Conservation (phyloP, 768 basidiomycete genomes). For the Kockovaella imperatae region DNA sequence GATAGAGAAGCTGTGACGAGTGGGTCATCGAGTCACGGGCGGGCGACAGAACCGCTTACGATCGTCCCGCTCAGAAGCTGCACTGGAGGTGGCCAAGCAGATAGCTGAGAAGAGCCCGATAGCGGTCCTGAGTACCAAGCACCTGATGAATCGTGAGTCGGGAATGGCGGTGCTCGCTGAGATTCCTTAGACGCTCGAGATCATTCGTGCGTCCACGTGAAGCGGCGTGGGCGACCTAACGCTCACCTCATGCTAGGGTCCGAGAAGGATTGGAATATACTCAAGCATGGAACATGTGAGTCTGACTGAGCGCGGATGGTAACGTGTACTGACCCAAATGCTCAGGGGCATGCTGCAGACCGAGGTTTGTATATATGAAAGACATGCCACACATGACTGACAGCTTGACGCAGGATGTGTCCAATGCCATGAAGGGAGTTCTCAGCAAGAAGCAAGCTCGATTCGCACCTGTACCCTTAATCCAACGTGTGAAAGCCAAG, state of each 20-base stretch:
- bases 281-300: constrained; percentile 52
- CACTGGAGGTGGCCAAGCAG: constrained; percentile 57
- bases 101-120: constrained; percentile 73
- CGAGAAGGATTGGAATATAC: constrained; percentile 55
- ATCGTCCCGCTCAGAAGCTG: constrained; percentile 45
- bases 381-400: background rate
- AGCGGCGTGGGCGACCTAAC: background rate
- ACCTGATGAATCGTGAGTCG: constrained; percentile 54
- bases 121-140: constrained; percentile 69
- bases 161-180: background rate
- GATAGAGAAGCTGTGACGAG: constrained; percentile 58
- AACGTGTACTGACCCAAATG: too few species aligned
- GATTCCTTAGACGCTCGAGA: constrained; percentile 56
- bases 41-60: background rate
- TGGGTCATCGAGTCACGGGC: constrained; percentile 7
- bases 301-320: too few species aligned
- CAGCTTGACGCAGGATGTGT: constrained; percentile 16
- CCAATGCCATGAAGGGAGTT: constrained; percentile 28
- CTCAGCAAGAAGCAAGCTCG: constrained; percentile 17
- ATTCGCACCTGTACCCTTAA: constrained; percentile 15
- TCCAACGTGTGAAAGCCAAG: constrained; percentile 1
- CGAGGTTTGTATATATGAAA: constrained; percentile 42
- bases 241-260: constrained; percentile 42
- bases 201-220: constrained; percentile 53
- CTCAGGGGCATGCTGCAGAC: constrained; percentile 50